Evolutionary conservation across 2,329 filamentous ascomycete species (phyloP), one percentile per base, ranked within the genome.

Genomic region (Aquanectria penicillioides): DNA sequence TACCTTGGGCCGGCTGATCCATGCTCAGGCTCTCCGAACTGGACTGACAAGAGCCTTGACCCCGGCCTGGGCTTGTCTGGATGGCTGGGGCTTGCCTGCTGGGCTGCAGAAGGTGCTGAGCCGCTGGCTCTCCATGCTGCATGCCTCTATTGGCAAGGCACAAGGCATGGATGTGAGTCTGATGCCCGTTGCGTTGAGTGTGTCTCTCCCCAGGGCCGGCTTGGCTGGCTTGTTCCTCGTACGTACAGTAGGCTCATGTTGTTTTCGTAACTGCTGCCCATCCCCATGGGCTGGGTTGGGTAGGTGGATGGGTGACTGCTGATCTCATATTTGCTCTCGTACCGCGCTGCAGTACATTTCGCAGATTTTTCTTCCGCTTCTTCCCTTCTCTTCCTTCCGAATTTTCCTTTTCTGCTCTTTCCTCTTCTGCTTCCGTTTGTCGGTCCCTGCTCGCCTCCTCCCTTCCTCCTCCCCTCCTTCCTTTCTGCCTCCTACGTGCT

Each of bases 301-400:
- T 41, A 53, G 51, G 37, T 58, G 64, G 56, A 57, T 59, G 49
- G 52, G 55, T 29, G 52, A 58, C 53, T 65, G 66, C 60, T 63
- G 66, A 69, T 68, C 66, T 67, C 59, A 57, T 50, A 65, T 67
- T 61, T 64, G 51, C 49, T 50, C 34, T 52, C 59, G 55, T 62
- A 49, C 48, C 41, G 50, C 48, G 41, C 58, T 60, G 48, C 57
- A 57, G 50, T 43, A 53, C 36, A 31, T 43, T 56, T 48, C 20
- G 36, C 50, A 44, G 33, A 22, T 11, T 51, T 44, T 57, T 33
- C 26, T 43, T 23, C 52, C 38, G 29, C 31, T 26, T 47, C 52
- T 57, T 40, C 43, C 57, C 43, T 59, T 56, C 50, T 61, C 50
- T 54, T 49, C 63, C 50, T 33, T 61, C 47, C 20, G 34, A 37